These are phyloP conservation scores for Misopates orontium DNA, from an alignment of 257 asterid species.

Conservation along the genomic window DNA sequence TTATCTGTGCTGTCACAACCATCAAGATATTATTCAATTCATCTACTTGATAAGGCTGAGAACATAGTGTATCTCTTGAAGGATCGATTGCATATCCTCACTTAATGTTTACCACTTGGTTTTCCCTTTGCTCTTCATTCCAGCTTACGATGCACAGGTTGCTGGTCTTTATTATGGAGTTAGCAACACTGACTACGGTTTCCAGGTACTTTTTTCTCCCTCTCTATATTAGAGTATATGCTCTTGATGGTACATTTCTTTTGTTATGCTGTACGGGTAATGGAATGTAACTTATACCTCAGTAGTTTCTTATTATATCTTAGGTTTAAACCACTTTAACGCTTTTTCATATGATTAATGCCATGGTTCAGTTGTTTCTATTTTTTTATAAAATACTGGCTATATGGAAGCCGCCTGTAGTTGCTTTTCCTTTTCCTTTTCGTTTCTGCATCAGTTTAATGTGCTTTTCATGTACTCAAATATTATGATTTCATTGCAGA, in stretches of 20 bases:
- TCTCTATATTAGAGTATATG: conserved; percentile 22
- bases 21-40: background rate
- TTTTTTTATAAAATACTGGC: conserved; percentile 3
- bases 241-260: conserved; percentile 8
- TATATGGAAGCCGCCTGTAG: background rate
- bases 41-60: conserved; percentile 8
- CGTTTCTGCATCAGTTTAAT: conserved; percentile 19
- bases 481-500: conserved; percentile 6
- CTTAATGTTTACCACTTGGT: conserved; percentile 16
- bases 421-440: background rate
- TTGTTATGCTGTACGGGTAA: background rate
- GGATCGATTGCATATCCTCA: conserved; percentile 22
- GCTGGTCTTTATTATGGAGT: conserved; percentile 92
- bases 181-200: conserved; percentile 63
- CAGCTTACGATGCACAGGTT: conserved; percentile 97
- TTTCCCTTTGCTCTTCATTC: conserved; percentile 27
- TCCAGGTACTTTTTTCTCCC: conserved; percentile 61
- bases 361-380: background rate
- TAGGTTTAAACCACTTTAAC: background rate
- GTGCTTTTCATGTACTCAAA: conserved; percentile 10
- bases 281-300: no score
- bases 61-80: conserved; percentile 10
- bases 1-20: conserved; percentile 10
- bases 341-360: background rate
- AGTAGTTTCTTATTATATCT: background rate